These are phyloP conservation scores for Colletotrichum lupini DNA, from an alignment of 2,329 filamentous ascomycete genomes.

Conservation along the genomic window DNA sequence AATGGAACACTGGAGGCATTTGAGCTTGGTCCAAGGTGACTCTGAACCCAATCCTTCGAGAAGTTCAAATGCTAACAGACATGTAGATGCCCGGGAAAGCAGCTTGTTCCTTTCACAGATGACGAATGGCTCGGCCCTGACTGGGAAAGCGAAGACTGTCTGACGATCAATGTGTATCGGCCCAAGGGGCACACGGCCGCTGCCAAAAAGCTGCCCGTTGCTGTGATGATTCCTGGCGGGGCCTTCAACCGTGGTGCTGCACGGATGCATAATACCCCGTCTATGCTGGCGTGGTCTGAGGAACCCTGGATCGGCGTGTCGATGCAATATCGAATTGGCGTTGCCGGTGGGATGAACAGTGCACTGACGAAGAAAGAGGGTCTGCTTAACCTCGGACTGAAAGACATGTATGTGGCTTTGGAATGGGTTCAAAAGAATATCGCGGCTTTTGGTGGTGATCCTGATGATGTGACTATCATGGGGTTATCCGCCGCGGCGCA, in stretches of 20 bases:
- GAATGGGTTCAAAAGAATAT: slow-evolving; percentile 65
- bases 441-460: slow-evolving; percentile 60
- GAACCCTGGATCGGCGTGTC: slow-evolving; percentile 60
- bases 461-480: slow-evolving; percentile 58
- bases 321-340: slow-evolving; percentile 61
- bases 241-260: slow-evolving; percentile 46
- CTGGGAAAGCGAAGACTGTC: slow-evolving; percentile 59
- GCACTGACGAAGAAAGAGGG: slow-evolving; percentile 61
- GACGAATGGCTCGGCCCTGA: slow-evolving; percentile 44
- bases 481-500: slow-evolving; percentile 53
- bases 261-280: slow-evolving; percentile 51
- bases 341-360: slow-evolving; percentile 69
- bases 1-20: slow-evolving; percentile 42
- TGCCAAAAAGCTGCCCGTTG: slow-evolving; percentile 52
- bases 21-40: slow-evolving; percentile 38
- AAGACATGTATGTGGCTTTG: slow-evolving; percentile 59
- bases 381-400: slow-evolving; percentile 63
- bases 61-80: not conserved
- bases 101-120: slow-evolving; percentile 45
- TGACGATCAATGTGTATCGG: slow-evolving; percentile 64
- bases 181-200: slow-evolving; percentile 43
- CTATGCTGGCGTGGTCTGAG: slow-evolving; percentile 59
- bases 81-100: slow-evolving; percentile 43
- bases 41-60: not conserved
- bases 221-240: slow-evolving; percentile 58